Percentiles rank a stretch among this genome's conserved stretches.
Evolutionary conservation across 495 filamentous ascomycete species (phyloP).

Genomic region (Aspergillus homomorphus): DNA sequence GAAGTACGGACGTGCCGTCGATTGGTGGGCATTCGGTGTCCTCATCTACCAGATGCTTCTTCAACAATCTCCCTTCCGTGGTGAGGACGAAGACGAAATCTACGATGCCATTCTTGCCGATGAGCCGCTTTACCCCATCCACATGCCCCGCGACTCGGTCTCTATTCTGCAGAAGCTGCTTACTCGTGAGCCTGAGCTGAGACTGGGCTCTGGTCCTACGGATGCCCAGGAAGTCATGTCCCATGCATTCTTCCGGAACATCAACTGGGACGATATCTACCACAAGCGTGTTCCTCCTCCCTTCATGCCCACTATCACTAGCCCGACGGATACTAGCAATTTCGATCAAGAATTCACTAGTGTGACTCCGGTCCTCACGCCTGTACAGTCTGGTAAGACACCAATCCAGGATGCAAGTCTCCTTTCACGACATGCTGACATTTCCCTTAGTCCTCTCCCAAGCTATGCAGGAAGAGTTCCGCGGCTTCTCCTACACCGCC

Average conservation of each 20-base stretch:
- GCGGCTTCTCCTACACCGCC: constrained; percentile 93
- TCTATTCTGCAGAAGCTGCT: constrained; percentile 97
- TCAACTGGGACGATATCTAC: constrained; percentile 98
- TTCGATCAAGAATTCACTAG: constrained; percentile 99
- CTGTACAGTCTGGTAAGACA: constrained; percentile 94
- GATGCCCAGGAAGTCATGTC: constrained; percentile 99
- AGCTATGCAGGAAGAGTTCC: constrained; percentile 99
- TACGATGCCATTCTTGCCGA: constrained; percentile 99
- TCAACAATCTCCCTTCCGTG: constrained; percentile 97
- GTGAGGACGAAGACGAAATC: constrained; percentile 99
- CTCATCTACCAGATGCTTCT: constrained; percentile 99
- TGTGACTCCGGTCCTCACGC: constrained; percentile 94
- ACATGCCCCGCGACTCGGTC: constrained; percentile 98
- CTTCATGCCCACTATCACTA: constrained; percentile 84
- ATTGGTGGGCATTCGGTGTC: constrained; percentile 99
- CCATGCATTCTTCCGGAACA: constrained; percentile 95
- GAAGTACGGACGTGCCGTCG: constrained; percentile 97
- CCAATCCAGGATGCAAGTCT: constrained; percentile 1
- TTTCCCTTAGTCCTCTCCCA: constrained; percentile 79
- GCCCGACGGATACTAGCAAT: constrained; percentile 95
- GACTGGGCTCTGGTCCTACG: constrained; percentile 89
- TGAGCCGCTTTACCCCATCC: constrained; percentile 96
- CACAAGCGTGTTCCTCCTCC: constrained; percentile 87
- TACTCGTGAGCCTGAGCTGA: constrained; percentile 88
- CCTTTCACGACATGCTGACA: constrained; percentile 9